Conservation (phyloP, 2,329 filamentous ascomycete species). For the Aspergillus viridinutans region DNA sequence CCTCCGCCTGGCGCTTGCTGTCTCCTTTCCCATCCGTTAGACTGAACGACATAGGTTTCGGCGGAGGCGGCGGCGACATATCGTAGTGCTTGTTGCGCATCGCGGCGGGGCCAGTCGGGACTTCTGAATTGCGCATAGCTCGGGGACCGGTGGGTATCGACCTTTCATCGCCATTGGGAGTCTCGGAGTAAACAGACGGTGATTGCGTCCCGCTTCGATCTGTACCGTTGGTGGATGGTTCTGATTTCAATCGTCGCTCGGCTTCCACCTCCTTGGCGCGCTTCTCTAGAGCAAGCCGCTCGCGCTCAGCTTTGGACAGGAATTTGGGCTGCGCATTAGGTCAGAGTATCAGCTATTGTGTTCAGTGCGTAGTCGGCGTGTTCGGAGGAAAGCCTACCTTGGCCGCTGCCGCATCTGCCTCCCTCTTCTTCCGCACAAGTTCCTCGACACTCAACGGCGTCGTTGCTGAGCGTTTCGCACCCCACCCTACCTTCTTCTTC, state of each 20-base stretch:
- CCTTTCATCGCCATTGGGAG: slow-evolving; percentile 21
- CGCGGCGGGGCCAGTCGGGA: slow-evolving; percentile 68
- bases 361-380: too few relatives aligned
- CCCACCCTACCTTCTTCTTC: slow-evolving; percentile 55
- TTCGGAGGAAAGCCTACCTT: slow-evolving; percentile 52
- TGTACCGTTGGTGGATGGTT: slow-evolving; percentile 24
- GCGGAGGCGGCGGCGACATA: slow-evolving; percentile 49
- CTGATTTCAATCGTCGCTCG: slow-evolving; percentile 49
- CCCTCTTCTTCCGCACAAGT: slow-evolving; percentile 77
- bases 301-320: slow-evolving; percentile 75
- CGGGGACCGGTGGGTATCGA: slow-evolving; percentile 67
- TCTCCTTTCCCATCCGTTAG: slow-evolving; percentile 36
- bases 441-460: slow-evolving; percentile 77
- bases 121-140: slow-evolving; percentile 51
- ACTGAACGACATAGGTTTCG: slow-evolving; percentile 23
- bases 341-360: slow-evolving; percentile 12
- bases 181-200: slow-evolving; percentile 13
- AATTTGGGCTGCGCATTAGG: slow-evolving; percentile 63
- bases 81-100: slow-evolving; percentile 54
- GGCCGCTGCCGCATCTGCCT: slow-evolving; percentile 74
- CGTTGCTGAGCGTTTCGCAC: slow-evolving; percentile 35
- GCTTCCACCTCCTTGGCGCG: slow-evolving; percentile 67
- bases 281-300: slow-evolving; percentile 74
- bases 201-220: slow-evolving; percentile 21
- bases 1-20: slow-evolving; percentile 42